These are phyloP conservation scores for Ganoderma lucidum DNA, from an alignment of 1,284 basidiomycete genomes.

Conservation along the genomic window DNA sequence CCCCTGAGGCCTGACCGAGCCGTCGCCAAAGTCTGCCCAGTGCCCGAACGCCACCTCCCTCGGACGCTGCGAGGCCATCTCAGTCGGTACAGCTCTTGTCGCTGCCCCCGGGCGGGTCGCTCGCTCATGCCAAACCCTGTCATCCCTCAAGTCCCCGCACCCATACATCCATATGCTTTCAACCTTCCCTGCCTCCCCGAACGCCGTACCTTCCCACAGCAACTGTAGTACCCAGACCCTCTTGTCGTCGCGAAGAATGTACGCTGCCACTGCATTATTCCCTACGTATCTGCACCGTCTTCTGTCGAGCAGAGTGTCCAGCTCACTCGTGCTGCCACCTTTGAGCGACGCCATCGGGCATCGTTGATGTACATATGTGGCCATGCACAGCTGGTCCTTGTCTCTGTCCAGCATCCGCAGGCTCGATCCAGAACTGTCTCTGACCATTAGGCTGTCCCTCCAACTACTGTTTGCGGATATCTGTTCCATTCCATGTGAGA, in stretches of 20 bases:
- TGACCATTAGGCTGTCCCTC: neutral
- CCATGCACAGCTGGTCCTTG: neutral
- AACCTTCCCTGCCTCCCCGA: neutral
- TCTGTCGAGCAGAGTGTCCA: neutral
- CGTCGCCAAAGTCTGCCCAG: too few species aligned
- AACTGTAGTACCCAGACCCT: neutral
- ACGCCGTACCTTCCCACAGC: slow-evolving; percentile 9
- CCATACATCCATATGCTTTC: neutral
- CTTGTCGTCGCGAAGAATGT: neutral
- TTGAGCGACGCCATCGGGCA: neutral
- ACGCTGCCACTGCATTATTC: neutral
- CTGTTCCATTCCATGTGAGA: neutral
- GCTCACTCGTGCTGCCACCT: neutral
- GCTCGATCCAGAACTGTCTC: neutral
- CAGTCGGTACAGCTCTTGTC: neutral
- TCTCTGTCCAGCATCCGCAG: neutral
- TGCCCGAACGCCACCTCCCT: neutral
- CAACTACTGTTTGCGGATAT: neutral
- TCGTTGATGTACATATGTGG: neutral
- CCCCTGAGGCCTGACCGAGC: too few species aligned
- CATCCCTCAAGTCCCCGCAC: neutral
- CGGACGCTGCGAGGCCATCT: slow-evolving; percentile 3
- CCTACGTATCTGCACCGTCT: neutral
- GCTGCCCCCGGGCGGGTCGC: neutral
- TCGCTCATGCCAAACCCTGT: neutral